A percentile compares a stretch with the other conserved stretches of the same genome.
These are phyloP conservation scores for Ganoderma lucidum DNA, from an alignment of 1,284 basidiomycete genomes.

Conservation along the genomic window DNA sequence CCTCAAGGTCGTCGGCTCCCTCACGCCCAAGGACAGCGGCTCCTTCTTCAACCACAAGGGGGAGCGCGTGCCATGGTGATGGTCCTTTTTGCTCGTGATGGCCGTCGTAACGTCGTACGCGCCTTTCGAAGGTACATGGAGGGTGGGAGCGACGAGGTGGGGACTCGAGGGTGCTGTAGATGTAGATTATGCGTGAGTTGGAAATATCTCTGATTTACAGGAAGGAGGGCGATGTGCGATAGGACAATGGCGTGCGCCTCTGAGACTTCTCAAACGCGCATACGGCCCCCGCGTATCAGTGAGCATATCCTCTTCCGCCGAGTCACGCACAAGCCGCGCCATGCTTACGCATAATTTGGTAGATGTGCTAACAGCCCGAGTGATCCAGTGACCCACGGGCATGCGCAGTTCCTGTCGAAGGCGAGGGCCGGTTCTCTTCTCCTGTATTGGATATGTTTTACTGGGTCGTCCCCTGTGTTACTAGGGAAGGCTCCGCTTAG, in stretches of 20 bases:
- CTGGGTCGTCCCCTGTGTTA: background rate
- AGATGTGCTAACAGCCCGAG: too few species aligned
- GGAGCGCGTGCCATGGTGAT: conserved; percentile 8
- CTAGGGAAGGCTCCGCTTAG: background rate
- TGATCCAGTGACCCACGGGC: too few species aligned
- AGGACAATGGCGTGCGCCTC: background rate
- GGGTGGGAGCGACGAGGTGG: background rate
- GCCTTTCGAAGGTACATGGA: too few species aligned
- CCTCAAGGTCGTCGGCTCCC: conserved; percentile 8
- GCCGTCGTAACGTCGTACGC: too few species aligned
- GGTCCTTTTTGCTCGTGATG: too few species aligned
- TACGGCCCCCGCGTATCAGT: background rate
- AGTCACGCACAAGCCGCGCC: too few species aligned
- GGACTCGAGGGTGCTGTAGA: too few species aligned
- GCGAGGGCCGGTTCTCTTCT: background rate
- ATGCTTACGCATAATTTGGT: too few species aligned
- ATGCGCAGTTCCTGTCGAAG: background rate
- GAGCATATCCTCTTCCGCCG: background rate
- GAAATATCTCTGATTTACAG: too few species aligned
- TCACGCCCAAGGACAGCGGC: conserved; percentile 12
- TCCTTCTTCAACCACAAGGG: conserved; percentile 14
- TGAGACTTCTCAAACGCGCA: background rate
- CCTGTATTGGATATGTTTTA: background rate
- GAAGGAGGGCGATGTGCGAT: too few species aligned
- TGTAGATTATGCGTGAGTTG: too few species aligned